A percentile compares a stretch with the other conserved stretches of the same genome.
phyloP scores from a whole-genome alignment of 495 filamentous ascomycete genomes.

The Penicillium pancosmium region DNA sequence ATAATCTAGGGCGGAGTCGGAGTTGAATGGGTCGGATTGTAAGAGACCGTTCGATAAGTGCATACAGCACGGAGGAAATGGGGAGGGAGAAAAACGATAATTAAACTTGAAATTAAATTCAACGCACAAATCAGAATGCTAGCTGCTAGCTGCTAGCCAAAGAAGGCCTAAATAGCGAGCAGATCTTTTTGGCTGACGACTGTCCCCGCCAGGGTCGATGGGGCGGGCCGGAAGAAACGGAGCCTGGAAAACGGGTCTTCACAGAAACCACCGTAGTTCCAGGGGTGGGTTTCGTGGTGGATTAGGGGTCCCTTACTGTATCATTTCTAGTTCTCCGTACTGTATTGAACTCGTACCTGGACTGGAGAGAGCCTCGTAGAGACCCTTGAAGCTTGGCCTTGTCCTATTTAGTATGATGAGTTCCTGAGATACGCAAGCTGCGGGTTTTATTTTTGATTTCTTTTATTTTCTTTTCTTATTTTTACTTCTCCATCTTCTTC shows the following conservation, averaged over 20 bases:
- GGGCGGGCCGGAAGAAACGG: slow-evolving; percentile 32
- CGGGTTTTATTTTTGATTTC: not conserved
- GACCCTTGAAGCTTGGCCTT: slow-evolving; percentile 38
- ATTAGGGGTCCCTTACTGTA: slow-evolving; percentile 18
- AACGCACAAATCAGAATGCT: not conserved
- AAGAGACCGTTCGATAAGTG: not conserved
- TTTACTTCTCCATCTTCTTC: slow-evolving; percentile 14
- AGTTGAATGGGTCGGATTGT: slow-evolving; percentile 7
- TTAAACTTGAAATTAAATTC: not conserved
- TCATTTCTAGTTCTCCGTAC: slow-evolving; percentile 11
- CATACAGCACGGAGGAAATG: not conserved
- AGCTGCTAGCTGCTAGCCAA: not conserved
- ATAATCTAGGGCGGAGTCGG: slow-evolving; percentile 13
- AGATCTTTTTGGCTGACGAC: slow-evolving; percentile 18
- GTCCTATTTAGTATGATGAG: slow-evolving; percentile 27
- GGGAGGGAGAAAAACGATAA: not conserved
- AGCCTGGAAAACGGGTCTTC: slow-evolving; percentile 33
- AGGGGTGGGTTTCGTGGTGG: slow-evolving; percentile 25
- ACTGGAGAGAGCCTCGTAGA: slow-evolving; percentile 23
- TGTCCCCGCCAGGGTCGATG: slow-evolving; percentile 24
- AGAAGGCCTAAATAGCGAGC: slow-evolving; percentile 7
- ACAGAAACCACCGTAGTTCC: slow-evolving; percentile 26
- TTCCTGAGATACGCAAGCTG: slow-evolving; percentile 18
- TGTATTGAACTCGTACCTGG: slow-evolving; percentile 6
- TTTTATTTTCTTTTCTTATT: slow-evolving; percentile 12